A percentile compares a stretch with the other conserved stretches of the same genome.
These are phyloP conservation scores for Cladosporium sp. DNA, from an alignment of 2,329 filamentous ascomycete genomes.

Conservation along the genomic window DNA sequence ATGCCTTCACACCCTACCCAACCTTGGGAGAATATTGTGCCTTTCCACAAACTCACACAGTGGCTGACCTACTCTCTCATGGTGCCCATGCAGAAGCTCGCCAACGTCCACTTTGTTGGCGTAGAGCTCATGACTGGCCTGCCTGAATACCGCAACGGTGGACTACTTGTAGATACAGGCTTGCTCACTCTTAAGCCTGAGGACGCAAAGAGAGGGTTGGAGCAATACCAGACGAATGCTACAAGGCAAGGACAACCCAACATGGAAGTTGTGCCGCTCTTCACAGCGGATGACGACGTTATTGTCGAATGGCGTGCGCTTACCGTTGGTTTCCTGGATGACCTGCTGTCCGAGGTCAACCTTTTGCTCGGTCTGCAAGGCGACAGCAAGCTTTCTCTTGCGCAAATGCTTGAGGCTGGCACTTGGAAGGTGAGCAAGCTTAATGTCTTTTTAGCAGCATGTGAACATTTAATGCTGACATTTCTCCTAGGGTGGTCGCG, in stretches of 20 bases:
- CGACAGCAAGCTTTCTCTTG: constrained; percentile 69
- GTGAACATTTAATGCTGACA: constrained; percentile 25
- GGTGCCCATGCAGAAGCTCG: constrained; percentile 81
- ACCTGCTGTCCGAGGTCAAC: constrained; percentile 69
- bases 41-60: constrained; percentile 92
- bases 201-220: constrained; percentile 69
- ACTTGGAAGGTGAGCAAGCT: constrained; percentile 71
- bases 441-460: background rate
- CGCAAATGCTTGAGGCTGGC: constrained; percentile 91
- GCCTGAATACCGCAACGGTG: constrained; percentile 90
- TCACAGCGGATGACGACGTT: constrained; percentile 71
- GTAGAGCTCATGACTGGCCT: constrained; percentile 83
- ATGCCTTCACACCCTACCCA: constrained; percentile 74
- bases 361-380: constrained; percentile 66
- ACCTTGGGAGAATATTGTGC: constrained; percentile 78
- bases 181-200: constrained; percentile 72
- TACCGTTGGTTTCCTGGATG: constrained; percentile 73
- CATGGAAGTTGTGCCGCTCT: constrained; percentile 72
- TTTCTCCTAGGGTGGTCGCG: constrained; percentile 69
- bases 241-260: constrained; percentile 69
- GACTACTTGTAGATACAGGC: constrained; percentile 81
- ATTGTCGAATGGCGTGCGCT: constrained; percentile 78
- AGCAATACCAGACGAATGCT: constrained; percentile 69
- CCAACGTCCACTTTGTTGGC: constrained; percentile 78
- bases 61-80: constrained; percentile 94